Evolutionary conservation across 1,284 basidiomycete genomes (phyloP).

Genomic region (Ganoderma lingzhi): DNA sequence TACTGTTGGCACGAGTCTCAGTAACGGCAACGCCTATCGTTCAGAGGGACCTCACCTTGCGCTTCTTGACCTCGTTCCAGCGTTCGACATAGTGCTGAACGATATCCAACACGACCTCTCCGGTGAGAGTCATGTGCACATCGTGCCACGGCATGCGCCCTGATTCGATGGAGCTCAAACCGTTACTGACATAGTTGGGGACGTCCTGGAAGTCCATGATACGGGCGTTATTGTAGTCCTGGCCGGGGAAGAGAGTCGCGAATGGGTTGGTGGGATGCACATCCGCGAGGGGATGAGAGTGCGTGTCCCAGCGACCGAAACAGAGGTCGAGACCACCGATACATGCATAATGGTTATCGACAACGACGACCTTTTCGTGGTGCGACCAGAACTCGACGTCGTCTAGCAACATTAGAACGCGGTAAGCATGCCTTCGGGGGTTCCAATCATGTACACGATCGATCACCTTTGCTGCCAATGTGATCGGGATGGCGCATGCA

Average conservation of each 20-base stretch:
- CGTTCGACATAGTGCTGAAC: constrained; percentile 92
- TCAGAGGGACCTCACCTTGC: constrained; percentile 57
- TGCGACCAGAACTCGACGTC: constrained; percentile 85
- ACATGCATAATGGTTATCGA: constrained; percentile 86
- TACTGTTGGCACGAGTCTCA: constrained; percentile 49
- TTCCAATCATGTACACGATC: constrained; percentile 2
- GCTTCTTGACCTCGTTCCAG: constrained; percentile 87
- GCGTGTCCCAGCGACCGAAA: constrained; percentile 95
- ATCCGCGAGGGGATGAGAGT: constrained; percentile 87
- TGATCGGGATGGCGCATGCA: constrained; percentile 92
- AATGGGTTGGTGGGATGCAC: constrained; percentile 88
- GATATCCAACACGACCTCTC: constrained; percentile 87
- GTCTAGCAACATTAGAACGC: constrained; percentile 47
- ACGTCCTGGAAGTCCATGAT: constrained; percentile 87
- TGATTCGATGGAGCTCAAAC: constrained; percentile 74
- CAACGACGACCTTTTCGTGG: constrained; percentile 85
- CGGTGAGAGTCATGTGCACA: constrained; percentile 88
- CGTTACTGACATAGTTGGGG: constrained; percentile 80
- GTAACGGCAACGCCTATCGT: background rate
- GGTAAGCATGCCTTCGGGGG: background rate
- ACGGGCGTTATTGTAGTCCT: constrained; percentile 92
- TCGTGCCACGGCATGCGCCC: constrained; percentile 93
- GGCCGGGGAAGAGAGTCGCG: constrained; percentile 89
- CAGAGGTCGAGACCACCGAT: constrained; percentile 92
- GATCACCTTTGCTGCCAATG: constrained; percentile 77